Percentiles rank a stretch among this genome's conserved stretches.
Conservation (phyloP, 306 rosid species). For the Morella rubra region DNA sequence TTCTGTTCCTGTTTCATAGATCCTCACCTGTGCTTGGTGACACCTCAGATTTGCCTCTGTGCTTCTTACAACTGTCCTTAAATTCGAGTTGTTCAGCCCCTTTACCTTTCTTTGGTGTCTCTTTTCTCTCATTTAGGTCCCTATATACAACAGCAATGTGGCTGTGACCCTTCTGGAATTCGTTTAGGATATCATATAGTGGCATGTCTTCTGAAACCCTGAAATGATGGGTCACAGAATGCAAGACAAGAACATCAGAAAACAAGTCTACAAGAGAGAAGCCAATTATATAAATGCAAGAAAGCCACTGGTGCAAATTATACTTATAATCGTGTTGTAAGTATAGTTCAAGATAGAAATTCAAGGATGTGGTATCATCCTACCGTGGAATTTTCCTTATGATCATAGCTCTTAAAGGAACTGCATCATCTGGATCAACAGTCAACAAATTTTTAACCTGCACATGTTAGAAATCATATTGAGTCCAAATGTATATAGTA, state of each 20-base stretch:
- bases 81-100: constrained; percentile 44
- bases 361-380: constrained; percentile 17
- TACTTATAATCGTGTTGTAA: neutral
- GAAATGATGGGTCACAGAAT: constrained; percentile 31
- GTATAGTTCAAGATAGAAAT: neutral
- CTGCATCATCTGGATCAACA: constrained; percentile 68
- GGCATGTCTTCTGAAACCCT: constrained; percentile 98
- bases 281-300: constrained; percentile 15
- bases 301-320: neutral
- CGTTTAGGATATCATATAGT: constrained; percentile 87
- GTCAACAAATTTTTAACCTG: constrained; percentile 94
- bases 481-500: constrained; percentile 3
- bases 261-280: constrained; percentile 2
- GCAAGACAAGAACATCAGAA: constrained; percentile 18
- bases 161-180: constrained; percentile 98
- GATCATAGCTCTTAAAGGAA: constrained; percentile 73
- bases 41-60: constrained; percentile 35
- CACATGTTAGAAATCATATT: constrained; percentile 24
- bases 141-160: constrained; percentile 94
- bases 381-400: constrained; percentile 96
- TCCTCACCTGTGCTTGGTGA: constrained; percentile 51
- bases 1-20: constrained; percentile 21
- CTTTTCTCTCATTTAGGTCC: constrained; percentile 60
- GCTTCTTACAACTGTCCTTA: constrained; percentile 48
- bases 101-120: constrained; percentile 38